These are phyloP conservation scores for Triangularia verruculosa DNA, from an alignment of 2,329 filamentous ascomycete genomes.

Conservation along the genomic window DNA sequence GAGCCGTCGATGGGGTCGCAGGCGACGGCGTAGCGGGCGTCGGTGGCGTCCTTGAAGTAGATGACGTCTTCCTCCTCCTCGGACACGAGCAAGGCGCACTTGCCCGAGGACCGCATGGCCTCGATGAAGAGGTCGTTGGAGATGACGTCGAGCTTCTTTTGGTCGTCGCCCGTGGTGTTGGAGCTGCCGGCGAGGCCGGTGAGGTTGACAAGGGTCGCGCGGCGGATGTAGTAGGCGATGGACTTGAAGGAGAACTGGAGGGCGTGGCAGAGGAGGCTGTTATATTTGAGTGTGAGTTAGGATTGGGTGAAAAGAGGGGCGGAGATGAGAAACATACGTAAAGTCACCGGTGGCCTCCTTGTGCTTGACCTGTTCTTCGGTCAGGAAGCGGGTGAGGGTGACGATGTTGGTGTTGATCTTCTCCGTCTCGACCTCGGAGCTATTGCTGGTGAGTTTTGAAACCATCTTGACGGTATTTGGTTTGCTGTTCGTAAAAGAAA, in stretches of 20 bases:
- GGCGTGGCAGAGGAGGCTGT: conserved; percentile 88
- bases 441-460: conserved; percentile 23
- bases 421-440: conserved; percentile 57
- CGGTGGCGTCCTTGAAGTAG: conserved; percentile 71
- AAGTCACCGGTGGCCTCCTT: conserved; percentile 97
- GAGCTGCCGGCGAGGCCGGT: conserved; percentile 91
- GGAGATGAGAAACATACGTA: conserved; percentile 62
- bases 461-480: conserved; percentile 27
- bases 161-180: conserved; percentile 94
- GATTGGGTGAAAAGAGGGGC: conserved; percentile 9
- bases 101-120: conserved; percentile 88
- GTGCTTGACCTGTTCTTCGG: conserved; percentile 91
- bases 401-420: conserved; percentile 95
- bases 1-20: conserved; percentile 98
- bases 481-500: background rate
- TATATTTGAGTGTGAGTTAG: conserved; percentile 3
- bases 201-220: conserved; percentile 91
- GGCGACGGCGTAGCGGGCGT: conserved; percentile 87
- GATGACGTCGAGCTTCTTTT: conserved; percentile 99
- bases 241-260: conserved; percentile 99
- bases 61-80: conserved; percentile 96
- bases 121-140: conserved; percentile 97
- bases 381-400: conserved; percentile 91
- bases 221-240: conserved; percentile 98
- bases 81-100: conserved; percentile 89